These are phyloP conservation scores for Trebouxiophyceae sp. DNA, from an alignment of 163 green algal genomes.

Conservation along the genomic window DNA sequence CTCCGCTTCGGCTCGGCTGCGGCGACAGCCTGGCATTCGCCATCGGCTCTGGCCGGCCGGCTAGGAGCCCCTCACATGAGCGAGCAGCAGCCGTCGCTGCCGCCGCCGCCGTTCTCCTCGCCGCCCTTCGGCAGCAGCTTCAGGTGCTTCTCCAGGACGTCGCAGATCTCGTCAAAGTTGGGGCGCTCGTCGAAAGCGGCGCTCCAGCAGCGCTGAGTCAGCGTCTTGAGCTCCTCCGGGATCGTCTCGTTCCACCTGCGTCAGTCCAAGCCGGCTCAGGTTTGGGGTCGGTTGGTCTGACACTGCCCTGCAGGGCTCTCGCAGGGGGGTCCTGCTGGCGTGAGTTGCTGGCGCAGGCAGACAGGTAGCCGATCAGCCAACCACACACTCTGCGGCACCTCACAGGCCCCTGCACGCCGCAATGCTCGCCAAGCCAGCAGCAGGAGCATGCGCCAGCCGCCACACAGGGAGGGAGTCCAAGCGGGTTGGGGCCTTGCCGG, in stretches of 20 bases:
- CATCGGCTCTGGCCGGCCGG: no score
- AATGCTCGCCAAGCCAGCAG: no score
- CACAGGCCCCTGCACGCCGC: background rate
- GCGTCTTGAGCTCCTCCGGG: constrained; percentile 31
- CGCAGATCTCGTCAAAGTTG: constrained; percentile 40
- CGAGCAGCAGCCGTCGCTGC: constrained; percentile 1
- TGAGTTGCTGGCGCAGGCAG: no score
- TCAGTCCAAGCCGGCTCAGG: background rate
- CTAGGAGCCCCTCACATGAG: constrained; percentile 8
- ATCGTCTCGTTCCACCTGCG: constrained; percentile 15
- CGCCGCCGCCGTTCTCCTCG: no score
- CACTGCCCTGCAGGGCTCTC: background rate
- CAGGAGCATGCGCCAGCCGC: no score
- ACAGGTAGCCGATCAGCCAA: background rate
- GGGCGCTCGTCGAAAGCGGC: constrained; percentile 44
- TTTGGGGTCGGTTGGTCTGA: background rate
- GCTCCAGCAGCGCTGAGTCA: constrained; percentile 58
- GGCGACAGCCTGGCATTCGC: no score
- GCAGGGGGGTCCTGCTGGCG: background rate
- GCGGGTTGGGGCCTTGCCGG: no score
- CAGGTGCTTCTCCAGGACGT: constrained; percentile 39
- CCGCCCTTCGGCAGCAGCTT: constrained; percentile 14
- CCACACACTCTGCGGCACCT: background rate
- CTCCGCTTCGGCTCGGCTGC: no score
- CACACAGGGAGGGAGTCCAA: no score